phyloP scores from a whole-genome alignment of 2,329 filamentous ascomycete genomes.

The Sporothrix curviconia region DNA sequence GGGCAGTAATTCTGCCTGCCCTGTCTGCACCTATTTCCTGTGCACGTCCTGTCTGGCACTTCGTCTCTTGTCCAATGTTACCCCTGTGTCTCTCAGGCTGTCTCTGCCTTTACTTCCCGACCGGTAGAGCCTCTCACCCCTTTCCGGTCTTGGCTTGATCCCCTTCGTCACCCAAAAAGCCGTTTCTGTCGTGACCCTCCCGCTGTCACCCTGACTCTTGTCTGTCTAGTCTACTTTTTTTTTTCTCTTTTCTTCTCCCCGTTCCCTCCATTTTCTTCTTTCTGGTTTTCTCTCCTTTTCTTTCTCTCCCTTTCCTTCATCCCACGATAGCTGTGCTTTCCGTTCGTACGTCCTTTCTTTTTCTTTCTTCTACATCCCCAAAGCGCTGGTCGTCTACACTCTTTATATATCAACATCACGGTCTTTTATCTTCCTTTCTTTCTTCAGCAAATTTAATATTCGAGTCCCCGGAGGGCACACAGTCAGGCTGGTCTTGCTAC shows the following conservation, averaged over 20 bases:
- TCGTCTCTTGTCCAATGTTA: neutral
- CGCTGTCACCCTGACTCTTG: neutral
- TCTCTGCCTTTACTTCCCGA: neutral
- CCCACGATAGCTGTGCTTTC: conserved; percentile 8
- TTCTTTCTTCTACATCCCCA: conserved; percentile 25
- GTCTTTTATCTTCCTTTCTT: neutral
- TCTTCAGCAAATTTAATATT: conserved; percentile 27
- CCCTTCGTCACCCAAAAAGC: too few relatives aligned
- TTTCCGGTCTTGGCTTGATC: neutral
- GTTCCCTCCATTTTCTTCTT: neutral
- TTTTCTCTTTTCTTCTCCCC: neutral
- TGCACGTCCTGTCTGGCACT: neutral
- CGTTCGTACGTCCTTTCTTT: conserved; percentile 9
- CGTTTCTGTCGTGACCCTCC: neutral
- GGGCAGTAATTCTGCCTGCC: too few relatives aligned
- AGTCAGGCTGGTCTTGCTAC: conserved; percentile 36
- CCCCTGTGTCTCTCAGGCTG: neutral
- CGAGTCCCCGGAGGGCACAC: conserved; percentile 25
- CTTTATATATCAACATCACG: conserved; percentile 12
- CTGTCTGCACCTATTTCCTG: neutral
- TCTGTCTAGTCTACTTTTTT: neutral
- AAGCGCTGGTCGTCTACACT: conserved; percentile 42
- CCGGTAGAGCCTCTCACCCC: neutral
- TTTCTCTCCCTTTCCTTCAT: conserved; percentile 1
- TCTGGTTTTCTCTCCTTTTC: neutral